Evolutionary conservation across 2,329 filamentous ascomycete genomes (phyloP).

Genomic region (Cercospora sojina): DNA sequence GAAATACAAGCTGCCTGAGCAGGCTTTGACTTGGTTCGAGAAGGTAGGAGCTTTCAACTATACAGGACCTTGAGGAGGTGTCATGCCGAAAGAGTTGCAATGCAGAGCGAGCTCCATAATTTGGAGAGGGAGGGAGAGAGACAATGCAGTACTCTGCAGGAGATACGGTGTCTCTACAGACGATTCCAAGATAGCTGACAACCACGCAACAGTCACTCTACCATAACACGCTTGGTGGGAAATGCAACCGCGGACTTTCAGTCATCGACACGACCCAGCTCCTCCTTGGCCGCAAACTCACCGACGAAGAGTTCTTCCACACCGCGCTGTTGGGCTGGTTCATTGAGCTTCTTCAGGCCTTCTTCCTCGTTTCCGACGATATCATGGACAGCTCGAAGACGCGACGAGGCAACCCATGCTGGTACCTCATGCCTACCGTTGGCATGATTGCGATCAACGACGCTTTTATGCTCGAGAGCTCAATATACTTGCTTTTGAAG

Average conservation of each 20-base stretch:
- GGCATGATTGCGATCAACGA: conserved; percentile 99
- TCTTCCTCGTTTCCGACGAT: conserved; percentile 97
- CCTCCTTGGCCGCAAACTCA: conserved; percentile 70
- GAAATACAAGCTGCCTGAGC: conserved; percentile 77
- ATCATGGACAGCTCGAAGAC: conserved; percentile 98
- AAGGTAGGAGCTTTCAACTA: conserved; percentile 53
- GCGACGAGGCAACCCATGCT: conserved; percentile 89
- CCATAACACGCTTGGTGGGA: conserved; percentile 86
- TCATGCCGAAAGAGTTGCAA: neutral
- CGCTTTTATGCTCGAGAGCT: conserved; percentile 87
- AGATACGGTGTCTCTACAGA: neutral
- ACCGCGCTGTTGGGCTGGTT: conserved; percentile 91
- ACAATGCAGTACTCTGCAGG: neutral
- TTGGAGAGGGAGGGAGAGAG: neutral
- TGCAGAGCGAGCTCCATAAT: neutral
- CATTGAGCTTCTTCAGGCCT: conserved; percentile 96
- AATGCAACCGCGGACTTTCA: conserved; percentile 98
- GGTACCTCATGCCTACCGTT: conserved; percentile 87
- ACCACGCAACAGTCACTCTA: conserved; percentile 64
- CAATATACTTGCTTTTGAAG: conserved; percentile 88
- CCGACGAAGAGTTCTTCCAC: conserved; percentile 81
- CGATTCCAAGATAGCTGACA: neutral
- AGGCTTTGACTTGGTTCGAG: conserved; percentile 83
- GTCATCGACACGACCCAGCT: conserved; percentile 87
- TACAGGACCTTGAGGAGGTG: neutral